Percentiles rank a stretch among this genome's conserved stretches.
These are phyloP conservation scores for Hansfordia pulvinata DNA, from an alignment of 2,329 filamentous ascomycete genomes.

Conservation along the genomic window DNA sequence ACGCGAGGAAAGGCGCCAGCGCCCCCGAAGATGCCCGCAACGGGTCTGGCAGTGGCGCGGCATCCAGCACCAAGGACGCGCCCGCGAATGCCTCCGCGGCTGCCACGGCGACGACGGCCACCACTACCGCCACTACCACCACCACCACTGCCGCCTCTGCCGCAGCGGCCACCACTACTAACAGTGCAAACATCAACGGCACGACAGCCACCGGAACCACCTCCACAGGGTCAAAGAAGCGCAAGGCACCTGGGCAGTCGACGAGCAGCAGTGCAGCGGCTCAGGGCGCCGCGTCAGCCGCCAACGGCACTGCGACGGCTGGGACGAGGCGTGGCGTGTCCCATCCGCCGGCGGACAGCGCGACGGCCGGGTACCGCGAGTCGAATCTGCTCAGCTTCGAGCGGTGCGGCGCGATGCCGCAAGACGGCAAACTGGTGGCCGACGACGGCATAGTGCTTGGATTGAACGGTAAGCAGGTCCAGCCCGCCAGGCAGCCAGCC, in stretches of 20 bases:
- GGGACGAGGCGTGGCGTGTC: slow-evolving; percentile 12
- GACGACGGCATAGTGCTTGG: slow-evolving; percentile 80
- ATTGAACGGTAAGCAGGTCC: slow-evolving; percentile 83
- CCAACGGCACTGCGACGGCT: slow-evolving; percentile 11
- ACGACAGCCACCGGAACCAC: too few relatives aligned
- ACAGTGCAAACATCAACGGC: slow-evolving; percentile 9
- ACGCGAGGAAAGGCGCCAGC: slow-evolving; percentile 28
- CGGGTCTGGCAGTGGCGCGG: slow-evolving; percentile 10
- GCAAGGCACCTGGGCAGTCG: slow-evolving; percentile 53
- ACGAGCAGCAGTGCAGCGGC: slow-evolving; percentile 14
- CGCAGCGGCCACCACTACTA: slow-evolving; percentile 7
- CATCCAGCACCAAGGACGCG: slow-evolving; percentile 11
- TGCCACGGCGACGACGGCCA: too few relatives aligned
- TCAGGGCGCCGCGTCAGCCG: slow-evolving; percentile 12
- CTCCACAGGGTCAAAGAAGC: slow-evolving; percentile 55
- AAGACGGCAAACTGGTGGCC: slow-evolving; percentile 67
- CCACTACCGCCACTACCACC: too few relatives aligned
- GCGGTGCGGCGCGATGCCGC: slow-evolving; percentile 51
- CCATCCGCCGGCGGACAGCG: slow-evolving; percentile 6
- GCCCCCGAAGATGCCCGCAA: slow-evolving; percentile 16
- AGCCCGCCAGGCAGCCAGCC: too few relatives aligned
- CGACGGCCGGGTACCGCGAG: slow-evolving; percentile 33
- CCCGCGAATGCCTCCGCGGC: slow-evolving; percentile 11
- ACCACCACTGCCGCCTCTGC: too few relatives aligned
- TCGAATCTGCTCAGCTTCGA: slow-evolving; percentile 88